These are phyloP conservation scores for Spathaspora arborariae DNA, from an alignment of 805 yeast species.

Conservation along the genomic window DNA sequence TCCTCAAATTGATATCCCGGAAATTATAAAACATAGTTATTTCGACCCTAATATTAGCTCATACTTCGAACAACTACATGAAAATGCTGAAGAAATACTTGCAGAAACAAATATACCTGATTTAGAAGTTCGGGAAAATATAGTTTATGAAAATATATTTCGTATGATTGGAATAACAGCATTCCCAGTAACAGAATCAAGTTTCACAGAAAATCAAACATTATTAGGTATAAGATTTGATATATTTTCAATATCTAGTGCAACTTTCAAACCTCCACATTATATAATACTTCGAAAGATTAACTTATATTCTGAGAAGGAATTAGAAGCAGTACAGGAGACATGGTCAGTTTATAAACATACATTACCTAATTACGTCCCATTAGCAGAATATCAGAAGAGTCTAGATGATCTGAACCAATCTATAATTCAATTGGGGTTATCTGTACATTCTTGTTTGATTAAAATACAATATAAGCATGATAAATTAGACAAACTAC, in stretches of 20 bases:
- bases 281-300: conserved; percentile 39
- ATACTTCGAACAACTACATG: conserved; percentile 13
- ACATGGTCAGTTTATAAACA: conserved; percentile 32
- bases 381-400: conserved; percentile 15
- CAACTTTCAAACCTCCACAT: conserved; percentile 39
- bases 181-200: conserved; percentile 47
- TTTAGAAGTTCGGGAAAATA: conserved; percentile 22
- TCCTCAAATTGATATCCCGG: conserved; percentile 9
- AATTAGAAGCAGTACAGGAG: neutral
- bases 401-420: conserved; percentile 8
- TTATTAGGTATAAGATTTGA: conserved; percentile 52
- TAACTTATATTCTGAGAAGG: conserved; percentile 4
- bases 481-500: conserved; percentile 21
- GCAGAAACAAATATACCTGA: neutral
- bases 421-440: conserved; percentile 20
- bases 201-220: conserved; percentile 19
- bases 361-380: conserved; percentile 33
- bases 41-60: conserved; percentile 27
- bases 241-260: conserved; percentile 20
- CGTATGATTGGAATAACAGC: conserved; percentile 50
- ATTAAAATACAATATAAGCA: conserved; percentile 27
- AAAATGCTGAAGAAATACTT: neutral
- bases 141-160: conserved; percentile 43
- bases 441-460: conserved; percentile 18
- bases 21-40: conserved; percentile 22